Base-by-base conservation (phyloP, 495 filamentous ascomycete species). In the Aspergillus conjunctus region DNA sequence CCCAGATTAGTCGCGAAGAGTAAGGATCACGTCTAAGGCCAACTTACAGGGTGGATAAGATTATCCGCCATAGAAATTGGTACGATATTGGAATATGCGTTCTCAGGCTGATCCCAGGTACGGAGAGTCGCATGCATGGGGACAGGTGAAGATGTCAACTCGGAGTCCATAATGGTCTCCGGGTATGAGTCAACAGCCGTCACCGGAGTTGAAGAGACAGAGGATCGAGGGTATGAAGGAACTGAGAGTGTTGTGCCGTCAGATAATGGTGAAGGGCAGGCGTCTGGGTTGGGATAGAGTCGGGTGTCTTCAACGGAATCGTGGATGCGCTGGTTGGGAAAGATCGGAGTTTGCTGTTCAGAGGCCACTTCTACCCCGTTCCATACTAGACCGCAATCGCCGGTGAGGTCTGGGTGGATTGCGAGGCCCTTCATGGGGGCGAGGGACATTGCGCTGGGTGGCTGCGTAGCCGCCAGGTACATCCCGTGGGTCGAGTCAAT, bases 251-350 rank as follows among this genome's bases (percentile, higher is more conserved):
- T 66, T 20, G 70, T 68, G 34, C 66, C 67, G 45, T 79, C 76
- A 0, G 77, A 80, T 2, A 71, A 66, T 51, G 77, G 77, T 22
- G 77, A 79, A 6, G 76, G 68, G 63, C 77, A 80, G 48, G 76
- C 71, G 60, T 80, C 77, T 34, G 77, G 73, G 26, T 73, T 73
- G 1, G 76, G 75, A 60, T 79, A 80, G 64, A 77, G 79, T 12
- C 72, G 71, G 45, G 68, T 70, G 55, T 79, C 77, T 46, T 78
- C 76, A 1, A 68, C 63, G 3, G 73, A 66, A 43, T 80, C 75
- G 41, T 71, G 73, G 30, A 79, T 66, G 7, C 73, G 76, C 45
- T 54, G 53, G 52, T 65, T 66, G 15, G 71, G 73, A 51, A 73
- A 74, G 15, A 78, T 43, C 49, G 68, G 69, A 31, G 65, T 54